Evolutionary conservation across 2,329 filamentous ascomycete genomes (phyloP).

Genomic region (Scedosporium aurantiacum): DNA sequence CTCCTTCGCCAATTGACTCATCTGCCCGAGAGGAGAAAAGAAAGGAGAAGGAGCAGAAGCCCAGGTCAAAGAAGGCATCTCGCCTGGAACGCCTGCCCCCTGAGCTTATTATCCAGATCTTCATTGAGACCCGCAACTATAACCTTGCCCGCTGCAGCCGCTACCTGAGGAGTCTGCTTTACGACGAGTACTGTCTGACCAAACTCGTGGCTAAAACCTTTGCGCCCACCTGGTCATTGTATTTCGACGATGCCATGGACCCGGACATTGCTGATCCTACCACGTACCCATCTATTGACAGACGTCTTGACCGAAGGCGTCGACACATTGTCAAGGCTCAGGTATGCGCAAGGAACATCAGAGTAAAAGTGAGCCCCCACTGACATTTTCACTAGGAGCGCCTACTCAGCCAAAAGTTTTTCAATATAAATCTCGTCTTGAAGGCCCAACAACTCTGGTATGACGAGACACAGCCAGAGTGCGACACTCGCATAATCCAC

Average conservation of each 20-base stretch:
- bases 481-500: background rate
- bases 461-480: slow-evolving; percentile 8
- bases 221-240: slow-evolving; percentile 26
- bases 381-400: background rate
- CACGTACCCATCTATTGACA: background rate
- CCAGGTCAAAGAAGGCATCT: background rate
- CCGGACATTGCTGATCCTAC: slow-evolving; percentile 3
- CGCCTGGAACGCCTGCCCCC: slow-evolving; percentile 30
- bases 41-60: slow-evolving; percentile 14
- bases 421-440: background rate
- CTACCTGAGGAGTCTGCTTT: slow-evolving; percentile 35
- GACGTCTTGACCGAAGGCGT: background rate
- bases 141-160: slow-evolving; percentile 33
- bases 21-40: slow-evolving; percentile 11
- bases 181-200: slow-evolving; percentile 13
- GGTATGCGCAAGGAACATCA: background rate
- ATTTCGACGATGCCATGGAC: slow-evolving; percentile 16
- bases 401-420: background rate
- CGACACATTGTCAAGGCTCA: background rate
- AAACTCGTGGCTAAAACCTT: slow-evolving; percentile 25
- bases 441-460: slow-evolving; percentile 8
- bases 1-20: background rate
- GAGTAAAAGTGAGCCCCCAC: background rate
- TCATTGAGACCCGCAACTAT: slow-evolving; percentile 37
- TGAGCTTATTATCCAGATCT: slow-evolving; percentile 43